These are phyloP conservation scores for Arctium lappa DNA, from an alignment of 129 eudicot species.

Conservation along the genomic window DNA sequence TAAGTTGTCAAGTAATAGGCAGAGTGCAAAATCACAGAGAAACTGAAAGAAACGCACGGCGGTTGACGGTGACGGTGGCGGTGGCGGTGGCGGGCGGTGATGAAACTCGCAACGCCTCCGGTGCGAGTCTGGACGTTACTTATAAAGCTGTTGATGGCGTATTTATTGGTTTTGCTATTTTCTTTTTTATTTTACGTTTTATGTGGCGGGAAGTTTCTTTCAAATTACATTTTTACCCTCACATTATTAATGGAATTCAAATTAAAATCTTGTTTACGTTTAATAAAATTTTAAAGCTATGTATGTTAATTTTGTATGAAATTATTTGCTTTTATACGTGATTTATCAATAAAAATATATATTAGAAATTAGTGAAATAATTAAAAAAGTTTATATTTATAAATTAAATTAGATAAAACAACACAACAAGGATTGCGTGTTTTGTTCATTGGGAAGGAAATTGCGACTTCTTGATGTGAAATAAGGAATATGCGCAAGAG, in stretches of 20 bases:
- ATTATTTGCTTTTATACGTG: background rate
- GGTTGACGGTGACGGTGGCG: background rate
- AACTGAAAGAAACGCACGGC: background rate
- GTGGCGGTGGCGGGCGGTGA: background rate
- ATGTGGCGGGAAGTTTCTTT: background rate
- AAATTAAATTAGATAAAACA: background rate
- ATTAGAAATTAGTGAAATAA: background rate
- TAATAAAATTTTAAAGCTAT: background rate
- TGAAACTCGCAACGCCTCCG: background rate
- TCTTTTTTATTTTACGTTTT: background rate
- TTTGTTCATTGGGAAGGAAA: background rate
- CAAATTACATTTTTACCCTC: background rate
- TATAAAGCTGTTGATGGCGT: background rate
- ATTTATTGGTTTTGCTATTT: background rate
- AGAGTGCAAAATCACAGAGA: background rate
- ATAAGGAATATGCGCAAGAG: background rate
- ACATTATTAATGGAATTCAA: background rate
- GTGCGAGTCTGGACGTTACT: constrained; percentile 4
- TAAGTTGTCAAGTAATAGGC: background rate
- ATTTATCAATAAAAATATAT: too few relatives aligned
- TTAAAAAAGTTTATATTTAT: background rate
- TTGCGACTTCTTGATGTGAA: background rate
- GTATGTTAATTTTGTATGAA: background rate
- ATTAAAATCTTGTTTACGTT: background rate
- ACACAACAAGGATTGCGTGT: constrained; percentile 2